These are phyloP conservation scores for Pisolithus microcarpus DNA, from an alignment of 768 basidiomycete genomes.

Conservation along the genomic window DNA sequence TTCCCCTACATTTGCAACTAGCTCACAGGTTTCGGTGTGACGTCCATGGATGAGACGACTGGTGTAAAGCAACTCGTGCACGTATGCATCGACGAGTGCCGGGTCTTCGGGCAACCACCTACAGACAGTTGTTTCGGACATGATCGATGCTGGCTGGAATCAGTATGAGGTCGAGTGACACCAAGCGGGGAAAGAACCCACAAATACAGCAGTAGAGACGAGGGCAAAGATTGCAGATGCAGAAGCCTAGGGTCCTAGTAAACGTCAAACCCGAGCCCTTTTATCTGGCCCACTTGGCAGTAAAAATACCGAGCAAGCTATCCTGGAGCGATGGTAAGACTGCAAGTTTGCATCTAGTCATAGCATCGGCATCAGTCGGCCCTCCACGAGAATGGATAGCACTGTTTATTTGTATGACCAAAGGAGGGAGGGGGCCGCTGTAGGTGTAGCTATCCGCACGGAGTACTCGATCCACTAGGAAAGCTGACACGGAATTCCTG, in stretches of 20 bases:
- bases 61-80: conserved; percentile 8
- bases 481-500: no score
- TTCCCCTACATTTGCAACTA: neutral
- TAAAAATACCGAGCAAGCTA: neutral
- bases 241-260: neutral
- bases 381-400: no score
- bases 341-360: no score
- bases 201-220: no score
- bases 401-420: no score
- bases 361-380: no score
- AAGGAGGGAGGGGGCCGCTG: no score
- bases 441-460: no score
- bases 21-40: neutral
- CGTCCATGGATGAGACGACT: neutral
- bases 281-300: neutral
- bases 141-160: neutral
- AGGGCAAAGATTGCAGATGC: neutral
- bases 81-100: conserved; percentile 2
- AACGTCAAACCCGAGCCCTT: neutral
- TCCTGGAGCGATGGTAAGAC: neutral
- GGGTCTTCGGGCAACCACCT: conserved; percentile 17
- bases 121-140: neutral
- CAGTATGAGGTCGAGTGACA: neutral
- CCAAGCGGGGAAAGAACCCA: no score
- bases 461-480: no score